A percentile compares a stretch with the other conserved stretches of the same genome.
phyloP scores from a whole-genome alignment of 1,284 basidiomycete genomes.

The Salmacisia buchloeana region DNA sequence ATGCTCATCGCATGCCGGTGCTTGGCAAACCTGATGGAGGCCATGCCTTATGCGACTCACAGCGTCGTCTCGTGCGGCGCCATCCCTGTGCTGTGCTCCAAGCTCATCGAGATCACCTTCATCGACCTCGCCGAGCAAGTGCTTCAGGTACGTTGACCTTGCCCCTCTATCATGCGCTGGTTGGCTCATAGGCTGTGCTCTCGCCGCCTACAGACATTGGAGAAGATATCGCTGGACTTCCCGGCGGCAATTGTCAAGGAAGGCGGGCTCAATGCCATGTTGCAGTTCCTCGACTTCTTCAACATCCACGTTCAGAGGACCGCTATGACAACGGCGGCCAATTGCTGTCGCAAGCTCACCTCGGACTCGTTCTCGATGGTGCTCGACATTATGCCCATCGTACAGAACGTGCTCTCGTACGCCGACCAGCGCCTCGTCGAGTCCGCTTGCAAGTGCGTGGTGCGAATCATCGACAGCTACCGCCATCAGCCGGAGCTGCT shows the following conservation, averaged over 20 bases:
- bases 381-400: slow-evolving; percentile 40
- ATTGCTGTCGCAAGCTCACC: slow-evolving; percentile 45
- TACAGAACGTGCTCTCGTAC: slow-evolving; percentile 42
- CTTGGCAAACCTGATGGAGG: slow-evolving; percentile 50
- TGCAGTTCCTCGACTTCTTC: slow-evolving; percentile 50
- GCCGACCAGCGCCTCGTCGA: slow-evolving; percentile 46
- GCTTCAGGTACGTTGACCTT: slow-evolving; percentile 26
- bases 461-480: slow-evolving; percentile 39
- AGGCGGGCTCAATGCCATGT: slow-evolving; percentile 43
- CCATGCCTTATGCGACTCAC: slow-evolving; percentile 46
- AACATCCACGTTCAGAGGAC: slow-evolving; percentile 49
- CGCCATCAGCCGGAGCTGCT: slow-evolving; percentile 31
- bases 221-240: slow-evolving; percentile 44
- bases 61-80: slow-evolving; percentile 38
- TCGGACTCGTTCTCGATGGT: slow-evolving; percentile 27
- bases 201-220: slow-evolving; percentile 28
- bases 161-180: not conserved
- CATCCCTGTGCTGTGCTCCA: slow-evolving; percentile 42
- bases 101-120: slow-evolving; percentile 48
- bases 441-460: slow-evolving; percentile 45
- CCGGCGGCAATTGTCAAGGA: slow-evolving; percentile 45
- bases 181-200: not conserved
- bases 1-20: slow-evolving; percentile 48
- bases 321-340: slow-evolving; percentile 43
- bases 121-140: slow-evolving; percentile 50